A percentile compares a stretch with the other conserved stretches of the same genome.
phyloP scores from a whole-genome alignment of 139 green algal genomes.

The Coelastrella sp. region DNA sequence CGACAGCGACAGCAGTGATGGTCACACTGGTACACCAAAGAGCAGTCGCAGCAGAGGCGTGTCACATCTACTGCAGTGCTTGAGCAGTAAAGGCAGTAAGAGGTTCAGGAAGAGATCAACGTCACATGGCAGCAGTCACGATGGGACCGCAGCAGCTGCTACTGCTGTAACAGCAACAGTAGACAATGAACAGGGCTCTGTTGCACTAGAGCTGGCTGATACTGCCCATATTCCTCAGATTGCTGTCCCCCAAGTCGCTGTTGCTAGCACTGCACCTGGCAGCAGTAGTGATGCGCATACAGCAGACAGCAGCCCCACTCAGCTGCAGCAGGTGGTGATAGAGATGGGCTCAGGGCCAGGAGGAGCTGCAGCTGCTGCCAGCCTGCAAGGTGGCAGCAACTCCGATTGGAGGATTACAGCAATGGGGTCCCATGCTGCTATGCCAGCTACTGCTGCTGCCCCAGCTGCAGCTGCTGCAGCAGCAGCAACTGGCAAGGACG shows the following conservation, averaged over 20 bases:
- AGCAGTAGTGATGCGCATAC: no score
- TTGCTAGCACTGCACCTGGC: no score
- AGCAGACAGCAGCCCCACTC: no score
- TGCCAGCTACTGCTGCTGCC: background rate
- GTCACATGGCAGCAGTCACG: background rate
- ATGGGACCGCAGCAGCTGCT: background rate
- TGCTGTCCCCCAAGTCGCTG: no score
- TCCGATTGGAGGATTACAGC: background rate
- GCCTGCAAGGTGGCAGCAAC: background rate
- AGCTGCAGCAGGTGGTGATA: background rate
- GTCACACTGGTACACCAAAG: background rate
- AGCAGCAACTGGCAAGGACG: background rate
- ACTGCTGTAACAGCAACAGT: background rate
- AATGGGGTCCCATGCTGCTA: background rate
- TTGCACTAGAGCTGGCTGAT: no score
- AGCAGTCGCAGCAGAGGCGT: background rate
- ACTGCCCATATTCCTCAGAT: no score
- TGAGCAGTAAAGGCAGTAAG: conserved; percentile 14
- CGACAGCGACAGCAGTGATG: background rate
- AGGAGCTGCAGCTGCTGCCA: background rate
- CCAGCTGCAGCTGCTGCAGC: background rate
- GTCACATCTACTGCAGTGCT: conserved; percentile 24
- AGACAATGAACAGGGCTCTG: no score
- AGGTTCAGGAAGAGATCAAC: background rate
- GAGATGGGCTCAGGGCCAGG: no score